Base-by-base conservation (phyloP, 441 rosid genomes). In the Isatis lusitanica region DNA sequence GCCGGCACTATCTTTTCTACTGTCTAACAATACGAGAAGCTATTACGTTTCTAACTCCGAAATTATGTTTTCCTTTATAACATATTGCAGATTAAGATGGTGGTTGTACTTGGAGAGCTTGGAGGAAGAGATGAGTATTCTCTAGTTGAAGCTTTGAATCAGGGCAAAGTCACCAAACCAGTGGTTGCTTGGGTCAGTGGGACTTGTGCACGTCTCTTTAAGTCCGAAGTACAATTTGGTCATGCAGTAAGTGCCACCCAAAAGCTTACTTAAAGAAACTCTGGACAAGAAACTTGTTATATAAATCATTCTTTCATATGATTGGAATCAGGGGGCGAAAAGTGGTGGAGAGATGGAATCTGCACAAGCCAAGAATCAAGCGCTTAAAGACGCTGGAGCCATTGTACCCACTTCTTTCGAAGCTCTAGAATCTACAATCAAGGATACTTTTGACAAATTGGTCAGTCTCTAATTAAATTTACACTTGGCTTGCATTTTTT, bases 111-210 rank as follows among this genome's bases (percentile, higher is more conserved):
- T 57, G 98, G 97, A 55, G 98, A 94, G 75, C 97, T 94, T 73
- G 98, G 97, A 75, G 98, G 98, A 66, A 77, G 86, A 71, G 98
- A 94, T 79, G 98, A 94, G 69, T 92, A 90, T 78, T 94, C 97
- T 83, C 86, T 94, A 18, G 97, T 92, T 64, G 98, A 94, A 81
- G 98, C 98, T 63, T 75, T 94, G 78, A 94, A 90, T 79, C 87
- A 94, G 73, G 97, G 98, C 63, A 94, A 92, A 79, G 90, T 92
- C 73, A 89, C 65, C 75, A 94, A 92, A 78, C 98, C 97, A 35
- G 95, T 94, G 76, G 97, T 94, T 83, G 96, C 97, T 58, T 94
- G 97, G 97, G 98, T 92, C 83, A 94, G 98, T 50, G 95, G 97
- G 80, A 94, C 98, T 60, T 94, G 97, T 82, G 98, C 98, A 63